These are phyloP conservation scores for Amphicarpaea edgeworthii DNA, from an alignment of 306 rosid species.

Conservation along the genomic window DNA sequence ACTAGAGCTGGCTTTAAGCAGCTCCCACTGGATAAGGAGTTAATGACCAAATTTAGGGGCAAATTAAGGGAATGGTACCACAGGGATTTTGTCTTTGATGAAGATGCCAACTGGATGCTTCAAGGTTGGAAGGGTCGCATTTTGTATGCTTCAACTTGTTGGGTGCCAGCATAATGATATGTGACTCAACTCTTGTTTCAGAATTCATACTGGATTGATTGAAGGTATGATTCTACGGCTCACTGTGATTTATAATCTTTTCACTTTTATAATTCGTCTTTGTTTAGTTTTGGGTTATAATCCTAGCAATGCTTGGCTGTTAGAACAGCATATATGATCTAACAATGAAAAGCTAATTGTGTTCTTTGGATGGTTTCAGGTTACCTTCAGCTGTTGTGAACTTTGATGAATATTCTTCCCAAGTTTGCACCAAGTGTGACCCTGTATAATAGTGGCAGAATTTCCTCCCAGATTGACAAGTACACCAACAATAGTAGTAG, in stretches of 20 bases:
- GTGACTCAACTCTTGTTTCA: conserved; percentile 26
- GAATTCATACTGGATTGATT: conserved; percentile 21
- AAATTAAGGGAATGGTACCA: conserved; percentile 67
- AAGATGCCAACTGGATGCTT: conserved; percentile 75
- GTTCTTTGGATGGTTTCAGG: conserved; percentile 44
- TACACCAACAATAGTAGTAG: conserved; percentile 1
- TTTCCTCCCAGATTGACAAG: conserved; percentile 25
- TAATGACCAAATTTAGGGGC: conserved; percentile 52
- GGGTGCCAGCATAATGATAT: conserved; percentile 63
- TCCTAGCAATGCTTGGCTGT: conserved; percentile 18
- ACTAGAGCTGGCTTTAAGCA: conserved; percentile 76
- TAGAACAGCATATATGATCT: conserved; percentile 28
- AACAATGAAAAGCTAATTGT: conserved; percentile 37
- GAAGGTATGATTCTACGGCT: conserved; percentile 39
- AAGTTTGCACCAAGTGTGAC: conserved; percentile 19
- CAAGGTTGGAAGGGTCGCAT: conserved; percentile 94
- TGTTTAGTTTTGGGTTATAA: background rate
- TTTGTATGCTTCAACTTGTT: conserved; percentile 69
- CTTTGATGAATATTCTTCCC: conserved; percentile 26
- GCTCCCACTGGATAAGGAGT: conserved; percentile 66
- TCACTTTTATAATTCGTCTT: background rate
- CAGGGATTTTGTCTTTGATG: conserved; percentile 71
- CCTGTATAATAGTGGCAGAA: conserved; percentile 17
- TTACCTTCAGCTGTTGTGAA: conserved; percentile 16
- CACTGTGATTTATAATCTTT: conserved; percentile 10